Base-by-base conservation (phyloP, 768 basidiomycete genomes). In the Russula sp. region DNA sequence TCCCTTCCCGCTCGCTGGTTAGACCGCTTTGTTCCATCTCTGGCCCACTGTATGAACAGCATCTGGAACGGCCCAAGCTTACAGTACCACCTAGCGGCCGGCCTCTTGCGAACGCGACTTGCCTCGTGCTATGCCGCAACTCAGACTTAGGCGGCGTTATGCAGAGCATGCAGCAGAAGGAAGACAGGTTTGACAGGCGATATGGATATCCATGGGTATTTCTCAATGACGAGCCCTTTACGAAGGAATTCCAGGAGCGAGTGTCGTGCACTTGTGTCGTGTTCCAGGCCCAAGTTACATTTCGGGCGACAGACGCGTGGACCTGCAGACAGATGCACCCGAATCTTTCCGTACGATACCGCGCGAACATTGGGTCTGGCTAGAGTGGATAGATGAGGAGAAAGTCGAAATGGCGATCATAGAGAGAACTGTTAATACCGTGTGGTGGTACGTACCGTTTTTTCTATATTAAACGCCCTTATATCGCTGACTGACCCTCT, bases 211-310 rank as follows among this genome's bases (percentile, higher is more conserved):
- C 91, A 6, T 96, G 90, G 73, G 86, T 92, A 20, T 88, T 96
- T 75, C 77, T 98, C 64, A 96, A 96, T 71, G 93, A 98, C 52
- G 83, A 83, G 63, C 82, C 84, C 0, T 95, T 96, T 73, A 77
- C 80, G 18, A 84, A 87, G 1, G 80, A 82, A 31, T 94, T 95
- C 75, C 90, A 87, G 70, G 75, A 76, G 82, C 84, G 70, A 68
- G 79, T 71, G 13, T 65, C 62, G 50, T 57, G 44, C 45, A 27
- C 20, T 32, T 4, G 35, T 18, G 4, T 37, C 27, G 31, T 6
- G 14, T 9, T 4, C 34, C 22, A 6, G 51, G 10, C 27, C 27
- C 40, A 11, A 22, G 40, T 9, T 57, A 34, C 35, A 31, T 18
- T 22, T 51, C 47, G 39, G 3, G 37, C 39, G 32, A 49, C 48